Evolutionary conservation across 495 filamentous ascomycete genomes (phyloP), one percentile per base, ranked within the genome.

Genomic region (Talaromyces stipitatus): DNA sequence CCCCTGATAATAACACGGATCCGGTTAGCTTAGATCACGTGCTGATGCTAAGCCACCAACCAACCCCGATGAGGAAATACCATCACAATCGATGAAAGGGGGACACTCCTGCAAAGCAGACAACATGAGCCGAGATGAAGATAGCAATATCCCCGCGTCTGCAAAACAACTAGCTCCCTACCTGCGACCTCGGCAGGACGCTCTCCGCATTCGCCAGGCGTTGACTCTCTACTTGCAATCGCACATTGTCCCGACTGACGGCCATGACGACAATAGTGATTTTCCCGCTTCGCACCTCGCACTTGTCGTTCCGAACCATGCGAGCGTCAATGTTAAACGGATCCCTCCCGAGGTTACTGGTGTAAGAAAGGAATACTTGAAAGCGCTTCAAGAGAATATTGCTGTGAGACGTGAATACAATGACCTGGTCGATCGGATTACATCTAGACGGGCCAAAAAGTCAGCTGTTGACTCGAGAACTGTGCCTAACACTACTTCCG

Each of bases 351-450:
- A 75, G 16, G 23, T 78, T 11, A 62, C 69, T 29, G 74, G 72
- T 11, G 60, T 75, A 46, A 59, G 73, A 58, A 77, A 62, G 57
- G 72, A 82, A 57, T 87, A 85, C 54, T 64, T 86, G 43, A 69
- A 83, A 38, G 82, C 82, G 3, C 64, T 85, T n/a, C 71, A 72
- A 55, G 81, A 76, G 36, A 85, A 85, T 59, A 65, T 83, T 32
- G 72, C 74, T 38, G 81, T 82, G 12, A 71, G 74, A 33, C 71
- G 74, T 14, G 78, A 79, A 36, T 76, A 79, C 50, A 61, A 70
- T 6, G 62, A 58, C 18, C 61, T 72, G 7, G 69, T 67, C 27
- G 66, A 70, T 55, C 60, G 61, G 54, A 59, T 65, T 27, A 58
- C 59, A 7, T n/a, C 58, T 4, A 14, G 3, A 23, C 20, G 43